These are phyloP conservation scores for Metarhizium brunneum DNA, from an alignment of 2,329 filamentous ascomycete species.

Conservation along the genomic window DNA sequence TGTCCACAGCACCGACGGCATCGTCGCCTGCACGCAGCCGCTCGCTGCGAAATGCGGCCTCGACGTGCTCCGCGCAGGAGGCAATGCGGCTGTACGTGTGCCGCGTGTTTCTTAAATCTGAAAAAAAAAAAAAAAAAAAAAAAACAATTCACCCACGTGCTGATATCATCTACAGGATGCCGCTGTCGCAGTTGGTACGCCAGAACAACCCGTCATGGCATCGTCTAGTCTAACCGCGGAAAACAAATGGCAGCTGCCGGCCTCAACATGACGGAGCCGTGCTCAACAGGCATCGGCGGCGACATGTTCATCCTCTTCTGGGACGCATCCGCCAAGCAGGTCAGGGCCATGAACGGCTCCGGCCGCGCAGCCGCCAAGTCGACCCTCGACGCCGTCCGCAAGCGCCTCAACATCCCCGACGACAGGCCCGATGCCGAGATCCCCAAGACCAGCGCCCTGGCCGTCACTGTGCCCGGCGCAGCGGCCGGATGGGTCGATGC, in stretches of 20 bases:
- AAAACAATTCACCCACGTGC: background rate
- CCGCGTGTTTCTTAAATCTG: no score
- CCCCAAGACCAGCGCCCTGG: constrained; percentile 66
- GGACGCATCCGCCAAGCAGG: constrained; percentile 69
- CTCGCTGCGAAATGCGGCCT: constrained; percentile 83
- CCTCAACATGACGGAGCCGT: constrained; percentile 87
- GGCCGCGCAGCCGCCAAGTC: constrained; percentile 67
- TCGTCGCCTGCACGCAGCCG: constrained; percentile 83
- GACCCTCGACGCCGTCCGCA: constrained; percentile 61
- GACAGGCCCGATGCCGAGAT: constrained; percentile 46
- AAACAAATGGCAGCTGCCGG: constrained; percentile 57
- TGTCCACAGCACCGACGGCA: constrained; percentile 86
- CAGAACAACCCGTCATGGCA: no score
- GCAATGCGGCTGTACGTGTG: constrained; percentile 76
- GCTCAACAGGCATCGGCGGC: constrained; percentile 88
- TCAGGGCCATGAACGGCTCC: constrained; percentile 85
- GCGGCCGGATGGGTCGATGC: constrained; percentile 91
- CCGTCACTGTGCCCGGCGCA: constrained; percentile 82
- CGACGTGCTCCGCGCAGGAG: constrained; percentile 73
- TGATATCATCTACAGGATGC: constrained; percentile 56
- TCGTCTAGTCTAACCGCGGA: background rate
- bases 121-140: no score
- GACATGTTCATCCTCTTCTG: constrained; percentile 97
- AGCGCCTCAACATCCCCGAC: constrained; percentile 56
- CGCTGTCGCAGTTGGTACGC: constrained; percentile 76